A percentile compares a stretch with the other conserved stretches of the same genome.
These are phyloP conservation scores for Microsporum canis DNA, from an alignment of 2,329 filamentous ascomycete genomes.

Conservation along the genomic window DNA sequence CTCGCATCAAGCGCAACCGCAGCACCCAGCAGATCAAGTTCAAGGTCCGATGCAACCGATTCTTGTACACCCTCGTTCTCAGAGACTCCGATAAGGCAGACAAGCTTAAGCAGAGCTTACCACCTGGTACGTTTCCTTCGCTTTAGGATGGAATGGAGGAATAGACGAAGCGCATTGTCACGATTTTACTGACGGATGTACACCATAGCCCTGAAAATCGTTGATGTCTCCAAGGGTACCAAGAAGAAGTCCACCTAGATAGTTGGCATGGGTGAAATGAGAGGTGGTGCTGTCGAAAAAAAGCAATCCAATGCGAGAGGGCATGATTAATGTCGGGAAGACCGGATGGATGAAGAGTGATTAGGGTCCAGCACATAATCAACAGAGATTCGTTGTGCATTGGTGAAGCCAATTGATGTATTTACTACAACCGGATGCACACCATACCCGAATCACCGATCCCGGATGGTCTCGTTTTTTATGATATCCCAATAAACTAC, in stretches of 20 bases:
- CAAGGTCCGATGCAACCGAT: conserved; percentile 97
- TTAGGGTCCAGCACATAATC: neutral
- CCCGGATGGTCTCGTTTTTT: neutral
- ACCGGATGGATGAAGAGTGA: neutral
- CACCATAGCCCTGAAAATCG: conserved; percentile 34
- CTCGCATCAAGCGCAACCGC: conserved; percentile 93
- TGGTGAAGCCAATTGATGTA: conserved; percentile 3
- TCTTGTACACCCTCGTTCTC: conserved; percentile 96
- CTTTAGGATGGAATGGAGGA: neutral
- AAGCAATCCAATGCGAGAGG: neutral
- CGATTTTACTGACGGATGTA: conserved; percentile 5
- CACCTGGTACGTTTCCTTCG: conserved; percentile 65
- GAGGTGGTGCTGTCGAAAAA: neutral
- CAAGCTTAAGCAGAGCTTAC: conserved; percentile 98
- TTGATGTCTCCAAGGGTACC: conserved; percentile 35
- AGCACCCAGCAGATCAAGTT: conserved; percentile 93
- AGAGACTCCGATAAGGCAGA: conserved; percentile 99
- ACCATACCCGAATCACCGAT: neutral
- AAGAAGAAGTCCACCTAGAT: conserved; percentile 36
- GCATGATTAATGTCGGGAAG: neutral
- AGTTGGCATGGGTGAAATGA: neutral
- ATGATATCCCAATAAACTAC: conserved; percentile 4
- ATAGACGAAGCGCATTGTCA: neutral
- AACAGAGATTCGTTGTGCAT: neutral
- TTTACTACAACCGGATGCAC: neutral